Base-by-base conservation (phyloP, 2,329 filamentous ascomycete genomes). In the Scopulariopsis brevicaulis region DNA sequence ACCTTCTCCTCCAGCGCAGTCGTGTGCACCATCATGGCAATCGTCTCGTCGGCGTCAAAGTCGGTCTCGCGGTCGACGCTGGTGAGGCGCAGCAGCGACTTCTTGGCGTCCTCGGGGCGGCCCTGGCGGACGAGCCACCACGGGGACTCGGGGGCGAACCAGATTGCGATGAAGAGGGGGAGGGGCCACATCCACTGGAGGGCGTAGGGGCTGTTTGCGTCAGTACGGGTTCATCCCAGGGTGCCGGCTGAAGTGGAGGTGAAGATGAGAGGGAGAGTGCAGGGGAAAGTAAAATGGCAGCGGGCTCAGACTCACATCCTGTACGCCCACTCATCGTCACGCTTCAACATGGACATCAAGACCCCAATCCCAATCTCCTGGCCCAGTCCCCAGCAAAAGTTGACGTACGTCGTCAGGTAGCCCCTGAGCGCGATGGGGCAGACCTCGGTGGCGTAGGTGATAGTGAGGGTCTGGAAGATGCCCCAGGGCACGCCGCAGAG, bases 21-120 rank as follows among this genome's bases (percentile, higher is more conserved):
- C 0, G 90, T 96, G 67, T 95, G 89, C 1, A 90, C 83, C 88
- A 96, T 96, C 89, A 96, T 95, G 65, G 89, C 85, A 28, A 58
- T 52, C 18, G 89, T 94, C 72, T 94, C 89, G 61, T 95, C 87
- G 12, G 87, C 82, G 65, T 95, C 82, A 64, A 94, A 92, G 60
- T 86, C 80, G 1, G 83, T 85, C 60, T 90, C 85, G 57, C 76
- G 75, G 62, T 83, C 74, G 15, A 77, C 64, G 46, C 55, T 57
- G 18, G 58, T 60, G 22, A 90, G 74, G 3, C 86, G 82, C 54
- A 86, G 73, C 22, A 90, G 77, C 1, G 85, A 74, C 53, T 74
- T 72, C 72, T 88, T 88, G 34, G 87, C 87, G 18, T 88, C 83
- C 10, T 83, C 80, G 46, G 82, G 72, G 40, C 77, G 77, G 37